phyloP scores from a whole-genome alignment of 208 protist genomes.

The Novymonas esmeraldas region DNA sequence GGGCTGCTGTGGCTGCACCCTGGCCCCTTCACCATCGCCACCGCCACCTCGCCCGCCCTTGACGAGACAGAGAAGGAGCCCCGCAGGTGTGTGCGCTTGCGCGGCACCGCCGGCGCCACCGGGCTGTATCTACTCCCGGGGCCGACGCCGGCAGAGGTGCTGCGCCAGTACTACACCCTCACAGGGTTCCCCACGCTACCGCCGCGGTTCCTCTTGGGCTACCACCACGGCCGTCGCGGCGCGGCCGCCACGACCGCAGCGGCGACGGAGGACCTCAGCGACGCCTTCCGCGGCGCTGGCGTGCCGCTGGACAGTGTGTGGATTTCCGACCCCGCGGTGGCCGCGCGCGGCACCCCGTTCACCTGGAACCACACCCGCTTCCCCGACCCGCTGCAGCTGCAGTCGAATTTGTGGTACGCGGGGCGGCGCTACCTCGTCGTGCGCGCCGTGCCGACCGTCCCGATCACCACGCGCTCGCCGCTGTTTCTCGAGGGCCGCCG shows the following conservation, averaged over 20 bases:
- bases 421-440: conserved; percentile 93
- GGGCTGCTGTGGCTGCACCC: conserved; percentile 53
- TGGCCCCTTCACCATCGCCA: conserved; percentile 29
- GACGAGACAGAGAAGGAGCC: background rate
- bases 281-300: conserved; percentile 16
- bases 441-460: conserved; percentile 97
- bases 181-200: conserved; percentile 94
- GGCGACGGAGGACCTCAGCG: conserved; percentile 26
- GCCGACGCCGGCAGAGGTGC: conserved; percentile 76
- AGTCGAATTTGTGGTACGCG: conserved; percentile 62
- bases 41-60: background rate
- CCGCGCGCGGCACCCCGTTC: conserved; percentile 38
- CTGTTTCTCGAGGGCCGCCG: conserved; percentile 70
- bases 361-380: conserved; percentile 76
- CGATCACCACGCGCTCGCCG: conserved; percentile 65
- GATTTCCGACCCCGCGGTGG: conserved; percentile 16
- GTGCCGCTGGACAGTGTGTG: conserved; percentile 57
- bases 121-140: conserved; percentile 95
- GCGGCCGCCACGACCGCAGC: conserved; percentile 10
- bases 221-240: conserved; percentile 89
- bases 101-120: conserved; percentile 88
- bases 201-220: conserved; percentile 94
- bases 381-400: conserved; percentile 89
- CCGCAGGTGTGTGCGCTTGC: conserved; percentile 21
- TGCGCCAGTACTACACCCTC: conserved; percentile 92